A percentile compares a stretch with the other conserved stretches of the same genome.
phyloP scores from a whole-genome alignment of 495 filamentous ascomycete genomes.

The Mycothermus thermophilus region DNA sequence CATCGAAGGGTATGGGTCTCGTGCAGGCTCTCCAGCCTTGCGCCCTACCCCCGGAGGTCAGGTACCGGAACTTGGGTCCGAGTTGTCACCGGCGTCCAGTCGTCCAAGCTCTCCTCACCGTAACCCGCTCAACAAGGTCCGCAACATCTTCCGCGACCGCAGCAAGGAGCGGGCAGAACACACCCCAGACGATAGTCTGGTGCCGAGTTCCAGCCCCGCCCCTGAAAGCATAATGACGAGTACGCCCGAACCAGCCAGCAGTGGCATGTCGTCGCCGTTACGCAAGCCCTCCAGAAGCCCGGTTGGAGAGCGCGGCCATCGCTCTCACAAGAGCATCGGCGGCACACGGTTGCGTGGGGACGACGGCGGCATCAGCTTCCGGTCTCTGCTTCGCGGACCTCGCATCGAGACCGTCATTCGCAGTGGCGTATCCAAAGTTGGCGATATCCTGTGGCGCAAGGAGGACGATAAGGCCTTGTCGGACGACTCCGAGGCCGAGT shows the following conservation, averaged over 20 bases:
- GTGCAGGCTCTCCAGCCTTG: no score
- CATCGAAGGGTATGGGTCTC: slow-evolving; percentile 30
- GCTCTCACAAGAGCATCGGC: slow-evolving; percentile 26
- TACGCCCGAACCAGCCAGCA: slow-evolving; percentile 15
- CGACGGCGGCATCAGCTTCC: slow-evolving; percentile 25
- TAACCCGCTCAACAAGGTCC: slow-evolving; percentile 32
- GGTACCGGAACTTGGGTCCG: slow-evolving; percentile 28
- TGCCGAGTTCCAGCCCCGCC: no score
- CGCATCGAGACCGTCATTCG: slow-evolving; percentile 36
- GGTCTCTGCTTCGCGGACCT: slow-evolving; percentile 30
- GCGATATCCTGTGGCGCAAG: slow-evolving; percentile 35
- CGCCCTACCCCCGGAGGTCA: slow-evolving; percentile 20
- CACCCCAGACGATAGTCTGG: no score
- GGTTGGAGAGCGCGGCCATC: slow-evolving; percentile 22
- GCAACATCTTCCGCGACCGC: slow-evolving; percentile 34
- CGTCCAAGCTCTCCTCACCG: slow-evolving; percentile 27
- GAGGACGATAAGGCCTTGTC: slow-evolving; percentile 22
- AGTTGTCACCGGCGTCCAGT: slow-evolving; percentile 29
- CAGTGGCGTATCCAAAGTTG: slow-evolving; percentile 34
- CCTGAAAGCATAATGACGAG: no score
- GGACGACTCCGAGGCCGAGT: slow-evolving; percentile 28
- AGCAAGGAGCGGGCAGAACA: slow-evolving; percentile 33
- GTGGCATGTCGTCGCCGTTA: slow-evolving; percentile 14
- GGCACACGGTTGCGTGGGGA: slow-evolving; percentile 27
- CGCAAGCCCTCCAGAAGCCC: slow-evolving; percentile 27